These are phyloP conservation scores for Perkinsus chesapeaki DNA, from an alignment of 169 alveolate genomes.

Conservation along the genomic window DNA sequence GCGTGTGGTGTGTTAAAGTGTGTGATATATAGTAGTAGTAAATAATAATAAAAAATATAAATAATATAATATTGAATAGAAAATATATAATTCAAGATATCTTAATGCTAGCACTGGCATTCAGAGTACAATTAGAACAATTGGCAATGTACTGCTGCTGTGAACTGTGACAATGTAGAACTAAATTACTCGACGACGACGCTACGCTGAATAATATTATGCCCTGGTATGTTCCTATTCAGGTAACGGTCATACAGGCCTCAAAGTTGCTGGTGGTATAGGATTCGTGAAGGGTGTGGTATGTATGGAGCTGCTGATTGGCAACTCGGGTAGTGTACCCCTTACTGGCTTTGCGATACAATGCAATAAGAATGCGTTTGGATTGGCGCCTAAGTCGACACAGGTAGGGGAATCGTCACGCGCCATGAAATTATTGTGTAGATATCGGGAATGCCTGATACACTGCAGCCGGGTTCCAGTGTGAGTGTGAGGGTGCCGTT, in stretches of 20 bases:
- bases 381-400: background rate
- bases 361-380: background rate
- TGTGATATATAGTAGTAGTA: too few species aligned
- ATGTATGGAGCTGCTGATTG: background rate
- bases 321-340: background rate
- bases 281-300: background rate
- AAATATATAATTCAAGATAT: too few species aligned
- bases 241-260: background rate
- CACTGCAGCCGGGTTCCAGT: background rate
- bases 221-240: background rate
- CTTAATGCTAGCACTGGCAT: too few species aligned
- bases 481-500: conserved; percentile 21
- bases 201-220: background rate
- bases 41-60: too few species aligned
- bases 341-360: background rate
- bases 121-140: too few species aligned
- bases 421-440: background rate
- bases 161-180: too few species aligned
- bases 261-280: background rate
- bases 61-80: too few species aligned
- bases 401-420: background rate
- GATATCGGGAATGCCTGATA: background rate
- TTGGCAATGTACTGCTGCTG: too few species aligned
- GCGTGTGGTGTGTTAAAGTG: background rate
- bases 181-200: too few species aligned